Base-by-base conservation (phyloP, 2,329 filamentous ascomycete species). In the Eutypa lata region DNA sequence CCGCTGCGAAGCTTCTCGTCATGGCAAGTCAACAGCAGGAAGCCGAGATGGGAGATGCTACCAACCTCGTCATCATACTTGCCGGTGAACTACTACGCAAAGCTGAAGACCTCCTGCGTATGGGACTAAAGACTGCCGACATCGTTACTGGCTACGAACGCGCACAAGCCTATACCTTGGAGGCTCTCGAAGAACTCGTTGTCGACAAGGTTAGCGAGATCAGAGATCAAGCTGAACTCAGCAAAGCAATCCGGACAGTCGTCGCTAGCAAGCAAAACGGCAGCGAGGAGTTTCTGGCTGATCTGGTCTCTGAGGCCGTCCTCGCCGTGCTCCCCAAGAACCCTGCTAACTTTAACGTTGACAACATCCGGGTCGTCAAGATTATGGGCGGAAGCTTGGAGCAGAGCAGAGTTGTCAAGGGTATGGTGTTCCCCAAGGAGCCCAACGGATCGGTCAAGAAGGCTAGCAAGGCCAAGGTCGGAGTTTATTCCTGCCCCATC, bases 21-120 rank as follows among this genome's bases (percentile, higher is more conserved):
- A 99, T 99, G 95, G 93, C 94, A 56, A 93, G 89, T 72, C 94
- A 99, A 75, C 94, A 99, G 77, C 95, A 99, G 76, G 95, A 99
- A 74, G 86, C 92, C 42, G 94, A 99, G 83, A 96, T 99, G 90
- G 94, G 94, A 54, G 95, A 99, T 76, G 94, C 90, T 52, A 99
- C 94, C 53, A 99, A 99, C 75, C 76, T 99, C 71, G 94, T 99
- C 65, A 97, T 99, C 68, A 82, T 99, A 51, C 79, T 99, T 57
- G 94, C 94, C 5, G 94, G 95, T 60, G 94, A 99, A 79, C 79
- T 99, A 66, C 79, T 99, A 65, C 91, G 90, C 78, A 97, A 99
- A 79, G 95, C 95, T 11, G 94, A 99, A 78, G 92, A 97, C 73
- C 78, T 99, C 69, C 79, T 99, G 65, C 86, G 94, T 56, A 93